Evolutionary conservation across 441 rosid genomes (phyloP).

Genomic region (Iberis amara): DNA sequence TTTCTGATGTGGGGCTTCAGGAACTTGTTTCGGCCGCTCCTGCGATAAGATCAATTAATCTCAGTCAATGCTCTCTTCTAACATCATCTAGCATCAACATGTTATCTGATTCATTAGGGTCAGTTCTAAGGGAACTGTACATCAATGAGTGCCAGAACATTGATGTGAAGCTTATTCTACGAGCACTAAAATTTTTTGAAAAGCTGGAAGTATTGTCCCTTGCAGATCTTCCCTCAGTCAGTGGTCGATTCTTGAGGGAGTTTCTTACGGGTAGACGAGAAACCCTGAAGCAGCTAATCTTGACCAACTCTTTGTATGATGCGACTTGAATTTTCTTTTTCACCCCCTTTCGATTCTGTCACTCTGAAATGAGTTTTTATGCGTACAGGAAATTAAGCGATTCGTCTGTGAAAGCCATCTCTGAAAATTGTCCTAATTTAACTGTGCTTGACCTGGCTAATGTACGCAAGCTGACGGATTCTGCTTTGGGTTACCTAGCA

Average conservation of each 20-base stretch:
- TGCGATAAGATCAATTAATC: conserved; percentile 57
- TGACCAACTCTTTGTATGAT: conserved; percentile 44
- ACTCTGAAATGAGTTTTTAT: conserved; percentile 12
- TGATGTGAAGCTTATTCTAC: conserved; percentile 51
- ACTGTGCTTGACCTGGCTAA: conserved; percentile 57
- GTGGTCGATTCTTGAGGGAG: conserved; percentile 48
- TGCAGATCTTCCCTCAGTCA: conserved; percentile 56
- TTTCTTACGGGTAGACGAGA: conserved; percentile 44
- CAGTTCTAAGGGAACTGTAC: conserved; percentile 60
- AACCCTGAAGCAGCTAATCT: conserved; percentile 60
- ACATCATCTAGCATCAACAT: conserved; percentile 50
- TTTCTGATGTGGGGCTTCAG: conserved; percentile 67
- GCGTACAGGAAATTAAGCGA: conserved; percentile 75
- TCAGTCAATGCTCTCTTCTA: conserved; percentile 78
- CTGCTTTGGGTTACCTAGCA: conserved; percentile 69
- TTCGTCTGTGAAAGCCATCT: conserved; percentile 60
- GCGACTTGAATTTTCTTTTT: conserved; percentile 12
- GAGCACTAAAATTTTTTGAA: conserved; percentile 61
- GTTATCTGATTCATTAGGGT: conserved; percentile 53
- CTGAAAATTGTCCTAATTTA: conserved; percentile 58
- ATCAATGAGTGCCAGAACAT: conserved; percentile 73
- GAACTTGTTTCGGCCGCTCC: conserved; percentile 62
- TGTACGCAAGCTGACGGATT: conserved; percentile 71
- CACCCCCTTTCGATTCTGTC: conserved; percentile 5
- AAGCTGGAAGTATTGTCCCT: conserved; percentile 66